Base-by-base conservation (phyloP, 2,329 filamentous ascomycete genomes). In the Karstenula rhodostoma region DNA sequence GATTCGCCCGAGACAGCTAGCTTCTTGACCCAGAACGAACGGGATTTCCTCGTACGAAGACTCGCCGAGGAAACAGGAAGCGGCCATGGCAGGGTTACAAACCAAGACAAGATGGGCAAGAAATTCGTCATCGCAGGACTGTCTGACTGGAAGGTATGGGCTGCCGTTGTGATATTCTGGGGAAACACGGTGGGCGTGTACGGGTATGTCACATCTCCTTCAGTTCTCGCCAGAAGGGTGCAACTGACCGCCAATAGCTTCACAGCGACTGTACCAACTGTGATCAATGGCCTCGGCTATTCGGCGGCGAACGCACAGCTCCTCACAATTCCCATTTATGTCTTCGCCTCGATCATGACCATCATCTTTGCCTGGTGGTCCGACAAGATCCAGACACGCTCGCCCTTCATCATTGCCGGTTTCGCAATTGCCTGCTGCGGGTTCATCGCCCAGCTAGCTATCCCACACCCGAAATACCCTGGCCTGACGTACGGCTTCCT, bases 361-460 rank as follows among this genome's bases (percentile, higher is more conserved):
- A 61, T 81, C 5, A 64, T 71, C 12, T 79, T 78, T 27, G 83
- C 85, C 0, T 82, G 80, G 66, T 66, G 78, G 7, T 85, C 84
- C 1, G 86, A 88, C 65, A 73, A 79, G 0, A 71, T 83, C 3
- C 82, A 79, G 43, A 82, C 83, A 60, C 83, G 86, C 0, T 87
- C 83, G 61, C 76, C 77, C 12, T 88, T 87, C 75, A 83, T 84
- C 37, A 79, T 88, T 15, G 66, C 75, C 3, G 85, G 85, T 10
- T 81, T 83, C 51, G 62, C 75, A 23, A 76, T 87, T 53, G 81
- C 84, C 12, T 82, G 82, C 0, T 72, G 84, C 29, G 87, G 86
- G 13, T 89, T 86, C 72, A 79, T 82, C 57, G 81, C 88, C 40
- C 80, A 88, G 27, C 78, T 88, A 15, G 74, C 75, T 0, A 77